Evolutionary conservation across 2,329 filamentous ascomycete species (phyloP).

Genomic region (Emericellopsis cladophorae): DNA sequence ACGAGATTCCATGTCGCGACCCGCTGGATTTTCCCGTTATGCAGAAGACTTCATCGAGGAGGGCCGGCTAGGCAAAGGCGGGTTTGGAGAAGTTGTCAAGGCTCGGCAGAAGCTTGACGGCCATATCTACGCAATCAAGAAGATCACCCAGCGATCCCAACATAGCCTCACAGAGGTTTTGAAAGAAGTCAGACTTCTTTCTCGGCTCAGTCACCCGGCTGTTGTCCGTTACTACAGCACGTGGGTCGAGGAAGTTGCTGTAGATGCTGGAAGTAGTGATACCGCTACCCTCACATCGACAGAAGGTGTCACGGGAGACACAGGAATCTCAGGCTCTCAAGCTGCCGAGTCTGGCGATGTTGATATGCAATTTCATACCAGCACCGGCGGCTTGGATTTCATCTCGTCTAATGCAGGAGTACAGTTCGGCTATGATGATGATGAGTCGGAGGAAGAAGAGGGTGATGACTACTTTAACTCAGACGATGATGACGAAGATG

Average conservation of each 20-base stretch:
- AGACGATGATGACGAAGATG: constrained; percentile 1
- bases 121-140: constrained; percentile 92
- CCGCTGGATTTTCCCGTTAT: constrained; percentile 55
- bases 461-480: constrained; percentile 25
- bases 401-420: constrained; percentile 78
- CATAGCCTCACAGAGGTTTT: constrained; percentile 70
- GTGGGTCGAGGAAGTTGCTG: constrained; percentile 67
- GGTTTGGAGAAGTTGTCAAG: constrained; percentile 93
- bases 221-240: constrained; percentile 88
- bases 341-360: constrained; percentile 23
- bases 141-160: constrained; percentile 74
- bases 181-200: constrained; percentile 77
- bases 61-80: constrained; percentile 79
- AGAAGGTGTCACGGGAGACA: constrained; percentile 28
- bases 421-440: constrained; percentile 58
- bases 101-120: constrained; percentile 89
- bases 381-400: constrained; percentile 77
- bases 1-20: constrained; percentile 46
- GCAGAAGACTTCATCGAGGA: constrained; percentile 83
- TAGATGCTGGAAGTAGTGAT: constrained; percentile 38
- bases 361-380: constrained; percentile 51
- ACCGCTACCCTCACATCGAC: constrained; percentile 37
- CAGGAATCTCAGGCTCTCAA: constrained; percentile 7
- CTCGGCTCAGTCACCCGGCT: constrained; percentile 80
- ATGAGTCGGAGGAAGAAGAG: constrained; percentile 29